phyloP scores from a whole-genome alignment of 2,329 filamentous ascomycete genomes.

The Diaporthe sp. region DNA sequence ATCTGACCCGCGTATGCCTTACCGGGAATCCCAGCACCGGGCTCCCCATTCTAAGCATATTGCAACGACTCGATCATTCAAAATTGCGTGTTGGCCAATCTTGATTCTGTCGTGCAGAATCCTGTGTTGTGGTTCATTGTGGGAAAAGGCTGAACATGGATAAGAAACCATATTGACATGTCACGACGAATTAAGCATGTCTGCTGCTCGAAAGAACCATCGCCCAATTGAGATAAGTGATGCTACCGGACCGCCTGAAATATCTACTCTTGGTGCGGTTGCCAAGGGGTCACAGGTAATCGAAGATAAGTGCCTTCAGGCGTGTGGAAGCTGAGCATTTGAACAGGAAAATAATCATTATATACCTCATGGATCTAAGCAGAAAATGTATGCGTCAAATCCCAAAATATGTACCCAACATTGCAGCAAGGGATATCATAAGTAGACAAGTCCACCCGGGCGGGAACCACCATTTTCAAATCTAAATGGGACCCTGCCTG shows the following conservation, averaged over 20 bases:
- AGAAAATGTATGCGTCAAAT: conserved; percentile 1
- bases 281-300: not conserved
- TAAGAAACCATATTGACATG: not conserved
- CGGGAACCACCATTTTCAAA: conserved; percentile 15
- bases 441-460: conserved; percentile 20
- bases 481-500: not conserved
- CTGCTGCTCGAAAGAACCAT: not conserved
- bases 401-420: conserved; percentile 27
- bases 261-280: too few relatives aligned
- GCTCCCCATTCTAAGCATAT: not conserved
- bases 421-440: conserved; percentile 39
- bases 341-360: not conserved
- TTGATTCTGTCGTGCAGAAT: not conserved
- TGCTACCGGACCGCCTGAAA: too few relatives aligned
- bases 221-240: too few relatives aligned
- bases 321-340: not conserved
- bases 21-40: not conserved
- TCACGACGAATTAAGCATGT: not conserved
- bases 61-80: not conserved
- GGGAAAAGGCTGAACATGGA: not conserved
- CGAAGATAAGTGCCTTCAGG: not conserved
- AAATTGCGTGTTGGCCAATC: not conserved
- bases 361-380: not conserved
- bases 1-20: not conserved
- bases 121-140: not conserved